Percentiles rank a stretch among this genome's conserved stretches.
phyloP scores from a whole-genome alignment of 192 early-diverging fungal genomes.

The Rhizophlyctis rosea region DNA sequence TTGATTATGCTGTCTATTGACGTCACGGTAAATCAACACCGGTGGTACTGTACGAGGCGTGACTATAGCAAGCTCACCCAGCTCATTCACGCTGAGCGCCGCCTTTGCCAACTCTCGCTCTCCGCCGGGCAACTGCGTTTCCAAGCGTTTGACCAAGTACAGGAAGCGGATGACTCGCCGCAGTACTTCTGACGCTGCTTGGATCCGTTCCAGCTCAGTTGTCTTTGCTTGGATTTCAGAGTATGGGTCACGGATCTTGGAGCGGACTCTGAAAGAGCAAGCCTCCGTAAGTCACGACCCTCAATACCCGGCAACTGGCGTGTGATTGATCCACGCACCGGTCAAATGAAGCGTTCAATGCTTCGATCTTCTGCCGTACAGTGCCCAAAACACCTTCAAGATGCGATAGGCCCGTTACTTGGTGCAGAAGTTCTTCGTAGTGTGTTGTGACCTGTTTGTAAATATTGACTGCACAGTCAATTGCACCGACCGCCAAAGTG shows the following conservation, averaged over 20 bases:
- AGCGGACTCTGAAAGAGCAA: slow-evolving; percentile 45
- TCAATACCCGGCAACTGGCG: too few species aligned
- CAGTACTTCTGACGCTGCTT: slow-evolving; percentile 56
- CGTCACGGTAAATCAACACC: slow-evolving; percentile 4
- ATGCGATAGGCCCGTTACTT: slow-evolving; percentile 64
- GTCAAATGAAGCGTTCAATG: slow-evolving; percentile 56
- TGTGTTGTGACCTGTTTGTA: slow-evolving; percentile 58
- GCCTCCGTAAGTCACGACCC: too few species aligned
- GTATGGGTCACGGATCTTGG: slow-evolving; percentile 59
- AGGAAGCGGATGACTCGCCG: slow-evolving; percentile 60
- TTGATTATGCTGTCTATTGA: slow-evolving; percentile 45
- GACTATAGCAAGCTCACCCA: slow-evolving; percentile 39
- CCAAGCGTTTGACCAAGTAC: slow-evolving; percentile 56
- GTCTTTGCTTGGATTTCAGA: slow-evolving; percentile 58
- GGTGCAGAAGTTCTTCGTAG: slow-evolving; percentile 65
- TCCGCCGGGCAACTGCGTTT: slow-evolving; percentile 46
- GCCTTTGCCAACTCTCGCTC: slow-evolving; percentile 52
- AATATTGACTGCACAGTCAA: not conserved
- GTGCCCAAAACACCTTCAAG: slow-evolving; percentile 51
- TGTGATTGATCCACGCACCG: slow-evolving; percentile 35
- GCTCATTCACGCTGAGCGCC: slow-evolving; percentile 56
- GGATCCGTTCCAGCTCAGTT: slow-evolving; percentile 62
- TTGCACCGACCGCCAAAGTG: not conserved
- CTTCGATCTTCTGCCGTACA: slow-evolving; percentile 50
- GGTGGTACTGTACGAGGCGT: not conserved